A percentile compares a stretch with the other conserved stretches of the same genome.
phyloP scores from a whole-genome alignment of 768 basidiomycete species.

The Boletus sensibilis region DNA sequence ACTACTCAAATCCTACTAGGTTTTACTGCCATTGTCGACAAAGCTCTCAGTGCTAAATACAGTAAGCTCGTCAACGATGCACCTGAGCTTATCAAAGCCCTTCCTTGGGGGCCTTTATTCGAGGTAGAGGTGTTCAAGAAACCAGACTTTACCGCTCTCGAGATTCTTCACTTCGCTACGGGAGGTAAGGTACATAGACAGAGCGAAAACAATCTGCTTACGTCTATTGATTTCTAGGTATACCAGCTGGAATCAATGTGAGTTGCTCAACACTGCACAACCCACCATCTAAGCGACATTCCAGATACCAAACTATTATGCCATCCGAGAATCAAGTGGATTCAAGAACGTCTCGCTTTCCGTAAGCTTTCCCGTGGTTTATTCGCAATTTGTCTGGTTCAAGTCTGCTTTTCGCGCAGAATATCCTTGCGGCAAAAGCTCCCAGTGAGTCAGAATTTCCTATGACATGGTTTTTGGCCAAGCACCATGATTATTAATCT shows the following conservation, averaged over 20 bases:
- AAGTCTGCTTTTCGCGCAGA: conserved; percentile 39
- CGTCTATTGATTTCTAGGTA: conserved; percentile 43
- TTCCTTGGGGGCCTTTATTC: conserved; percentile 76
- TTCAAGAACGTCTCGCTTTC: conserved; percentile 90
- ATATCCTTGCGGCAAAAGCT: conserved; percentile 85
- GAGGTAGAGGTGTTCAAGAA: conserved; percentile 77
- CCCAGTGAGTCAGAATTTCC: conserved; percentile 49
- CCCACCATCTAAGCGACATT: background rate
- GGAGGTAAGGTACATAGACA: conserved; percentile 50
- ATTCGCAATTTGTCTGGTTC: background rate
- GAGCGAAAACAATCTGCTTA: background rate
- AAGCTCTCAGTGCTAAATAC: conserved; percentile 79
- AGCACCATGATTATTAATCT: background rate
- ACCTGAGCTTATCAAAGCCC: conserved; percentile 73
- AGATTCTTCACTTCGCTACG: conserved; percentile 80
- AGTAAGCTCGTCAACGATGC: conserved; percentile 72
- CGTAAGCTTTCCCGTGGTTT: conserved; percentile 39
- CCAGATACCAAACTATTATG: conserved; percentile 84
- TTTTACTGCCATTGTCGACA: conserved; percentile 88
- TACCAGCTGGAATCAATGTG: conserved; percentile 85
- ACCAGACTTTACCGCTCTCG: conserved; percentile 85
- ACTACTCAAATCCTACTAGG: conserved; percentile 41
- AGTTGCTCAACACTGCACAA: conserved; percentile 15
- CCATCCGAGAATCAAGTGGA: conserved; percentile 75
- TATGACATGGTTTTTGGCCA: background rate